A percentile compares a stretch with the other conserved stretches of the same genome.
Conservation (phyloP, 805 yeast genomes). For the Spathaspora gorwiae region DNA sequence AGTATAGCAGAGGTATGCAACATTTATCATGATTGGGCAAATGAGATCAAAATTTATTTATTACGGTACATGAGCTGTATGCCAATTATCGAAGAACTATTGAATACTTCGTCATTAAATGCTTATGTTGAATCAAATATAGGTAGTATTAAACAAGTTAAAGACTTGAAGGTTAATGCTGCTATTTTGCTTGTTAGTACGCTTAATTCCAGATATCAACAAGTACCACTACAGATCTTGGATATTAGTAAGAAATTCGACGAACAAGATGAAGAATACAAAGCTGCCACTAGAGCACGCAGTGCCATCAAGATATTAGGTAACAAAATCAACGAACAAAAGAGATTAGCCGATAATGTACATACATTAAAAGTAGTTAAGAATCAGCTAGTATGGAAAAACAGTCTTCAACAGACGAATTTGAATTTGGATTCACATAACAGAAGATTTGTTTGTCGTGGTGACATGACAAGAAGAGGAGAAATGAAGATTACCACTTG, state of each 20-base stretch:
- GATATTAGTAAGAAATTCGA: constrained; percentile 49
- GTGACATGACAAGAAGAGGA: constrained; percentile 55
- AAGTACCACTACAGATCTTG: constrained; percentile 57
- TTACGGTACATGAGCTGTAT: constrained; percentile 55
- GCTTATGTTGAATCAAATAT: constrained; percentile 54
- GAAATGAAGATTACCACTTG: constrained; percentile 60
- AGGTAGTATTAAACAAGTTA: constrained; percentile 48
- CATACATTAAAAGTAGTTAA: constrained; percentile 52
- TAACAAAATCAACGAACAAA: constrained; percentile 54
- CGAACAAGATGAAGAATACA: constrained; percentile 46
- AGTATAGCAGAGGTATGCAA: constrained; percentile 50
- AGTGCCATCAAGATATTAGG: constrained; percentile 53
- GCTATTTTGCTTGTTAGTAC: constrained; percentile 37
- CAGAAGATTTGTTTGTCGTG: constrained; percentile 55
- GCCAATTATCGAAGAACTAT: constrained; percentile 56
- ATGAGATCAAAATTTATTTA: constrained; percentile 50
- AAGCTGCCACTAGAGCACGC: constrained; percentile 48
- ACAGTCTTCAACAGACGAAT: constrained; percentile 40
- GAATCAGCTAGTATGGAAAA: constrained; percentile 51
- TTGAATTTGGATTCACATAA: constrained; percentile 49
- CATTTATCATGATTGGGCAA: constrained; percentile 61
- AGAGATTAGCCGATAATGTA: constrained; percentile 56
- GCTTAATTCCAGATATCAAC: constrained; percentile 40
- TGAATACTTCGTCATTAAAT: constrained; percentile 48
- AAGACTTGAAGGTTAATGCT: constrained; percentile 38